Base-by-base conservation (phyloP, 2,329 filamentous ascomycete species). In the Pyrenophora teres region DNA sequence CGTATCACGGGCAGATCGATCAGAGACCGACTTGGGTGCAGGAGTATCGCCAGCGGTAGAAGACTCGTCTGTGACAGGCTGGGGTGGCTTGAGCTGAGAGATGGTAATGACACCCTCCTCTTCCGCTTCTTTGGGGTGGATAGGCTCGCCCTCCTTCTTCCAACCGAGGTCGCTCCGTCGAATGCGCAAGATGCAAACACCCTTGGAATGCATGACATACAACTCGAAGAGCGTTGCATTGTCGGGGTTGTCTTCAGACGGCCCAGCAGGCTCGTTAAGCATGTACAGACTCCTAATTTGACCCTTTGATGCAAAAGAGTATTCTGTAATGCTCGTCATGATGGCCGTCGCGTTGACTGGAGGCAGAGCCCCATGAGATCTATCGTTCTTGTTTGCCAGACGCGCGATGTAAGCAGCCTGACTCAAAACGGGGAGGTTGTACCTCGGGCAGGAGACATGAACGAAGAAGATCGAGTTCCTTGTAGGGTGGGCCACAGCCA, bases 381-480 rank as follows among this genome's bases (percentile, higher is more conserved):
- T 58, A 36, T 69, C 64, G 18, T 59, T 56, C 62, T 72, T 72
- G 38, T 84, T 81, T 10, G 87, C 86, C 52, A 97, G 81, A 56
- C 87, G 87, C 70, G 88, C 84, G 61, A 97, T 87, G 74, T 92
- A 99, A 19, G 88, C 87, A 42, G 93, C 92, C 77, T 99, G 94
- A 21, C 89, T 89, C 74, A 97, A 84, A 59, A 84, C 82, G 16
- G 82, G 80, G 54, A 97, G 80, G 65, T 87, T 90, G 78, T 99
- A 97, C 75, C 91, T 91, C 16, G 94, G 94, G 35, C 92, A 93
- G 45, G 93, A 97, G 32, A 99, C 80, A 68, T 97, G 93, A 43
- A 97, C 86, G 77, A 99, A 96, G 78, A 97, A 99, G 74, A 99
- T 87, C 6, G 92, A 97, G 78, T 99, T 99, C 59, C 94, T 87